phyloP scores from a whole-genome alignment of 2,329 filamentous ascomycete genomes.

The Scytalidium lignicola region DNA sequence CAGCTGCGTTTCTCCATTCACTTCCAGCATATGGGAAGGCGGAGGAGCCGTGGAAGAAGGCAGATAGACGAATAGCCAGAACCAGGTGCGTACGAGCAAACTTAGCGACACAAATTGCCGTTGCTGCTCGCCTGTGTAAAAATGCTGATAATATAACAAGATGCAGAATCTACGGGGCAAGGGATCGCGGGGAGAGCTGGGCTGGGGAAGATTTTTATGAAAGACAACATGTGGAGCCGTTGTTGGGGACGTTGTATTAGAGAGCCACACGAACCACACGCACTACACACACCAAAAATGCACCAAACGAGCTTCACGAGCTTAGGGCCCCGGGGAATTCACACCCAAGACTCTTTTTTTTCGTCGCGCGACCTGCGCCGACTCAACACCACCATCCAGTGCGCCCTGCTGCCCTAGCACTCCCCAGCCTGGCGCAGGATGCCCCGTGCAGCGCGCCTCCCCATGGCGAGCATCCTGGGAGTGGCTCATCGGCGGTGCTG shows the following conservation, averaged over 20 bases:
- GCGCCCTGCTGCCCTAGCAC: too few relatives aligned
- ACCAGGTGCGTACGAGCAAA: not conserved
- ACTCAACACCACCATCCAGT: too few relatives aligned
- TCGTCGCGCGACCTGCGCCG: too few relatives aligned
- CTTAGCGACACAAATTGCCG: not conserved
- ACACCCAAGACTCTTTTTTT: too few relatives aligned
- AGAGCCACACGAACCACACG: not conserved
- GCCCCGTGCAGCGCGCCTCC: too few relatives aligned
- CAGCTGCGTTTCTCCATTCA: constrained; percentile 15
- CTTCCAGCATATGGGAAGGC: not conserved
- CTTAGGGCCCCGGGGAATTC: not conserved
- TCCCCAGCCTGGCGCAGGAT: too few relatives aligned
- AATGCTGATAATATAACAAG: not conserved
- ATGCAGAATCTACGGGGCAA: not conserved
- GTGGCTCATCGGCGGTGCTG: too few relatives aligned
- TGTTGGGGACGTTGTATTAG: not conserved
- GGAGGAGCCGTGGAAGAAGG: not conserved
- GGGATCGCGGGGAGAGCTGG: not conserved
- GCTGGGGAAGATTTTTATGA: not conserved
- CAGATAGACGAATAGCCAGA: not conserved
- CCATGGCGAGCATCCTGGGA: too few relatives aligned
- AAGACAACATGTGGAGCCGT: not conserved
- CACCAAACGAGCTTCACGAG: not conserved
- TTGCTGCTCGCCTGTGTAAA: not conserved
- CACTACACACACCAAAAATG: not conserved